phyloP scores from a whole-genome alignment of 208 protist genomes.

The Wallacemonas sp. region DNA sequence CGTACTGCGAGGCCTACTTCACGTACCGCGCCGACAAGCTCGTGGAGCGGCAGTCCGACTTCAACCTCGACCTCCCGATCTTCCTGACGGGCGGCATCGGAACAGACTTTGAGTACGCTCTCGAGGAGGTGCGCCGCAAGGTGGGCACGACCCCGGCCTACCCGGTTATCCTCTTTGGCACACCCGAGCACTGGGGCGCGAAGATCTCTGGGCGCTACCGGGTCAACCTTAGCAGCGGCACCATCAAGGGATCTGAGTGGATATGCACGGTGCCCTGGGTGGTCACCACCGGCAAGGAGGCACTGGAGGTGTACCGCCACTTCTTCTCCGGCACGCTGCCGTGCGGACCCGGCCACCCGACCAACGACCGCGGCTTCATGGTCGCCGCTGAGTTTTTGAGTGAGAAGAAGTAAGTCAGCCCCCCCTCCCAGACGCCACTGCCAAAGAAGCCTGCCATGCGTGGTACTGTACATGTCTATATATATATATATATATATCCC shows the following conservation, averaged over 20 bases:
- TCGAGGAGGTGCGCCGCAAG: constrained; percentile 94
- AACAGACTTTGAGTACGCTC: constrained; percentile 94
- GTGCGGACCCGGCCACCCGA: constrained; percentile 62
- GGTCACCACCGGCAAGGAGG: constrained; percentile 79
- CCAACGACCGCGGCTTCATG: constrained; percentile 87
- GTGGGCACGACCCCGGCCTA: constrained; percentile 82
- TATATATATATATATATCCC: no score
- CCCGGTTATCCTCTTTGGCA: constrained; percentile 90
- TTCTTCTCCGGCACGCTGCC: constrained; percentile 85
- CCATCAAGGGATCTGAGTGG: constrained; percentile 93
- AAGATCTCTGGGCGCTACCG: constrained; percentile 85
- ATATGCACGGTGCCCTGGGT: constrained; percentile 91
- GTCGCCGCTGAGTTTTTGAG: constrained; percentile 73
- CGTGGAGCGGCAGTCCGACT: constrained; percentile 93
- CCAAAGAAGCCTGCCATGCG: background rate
- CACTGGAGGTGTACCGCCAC: constrained; percentile 82
- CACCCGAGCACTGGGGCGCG: constrained; percentile 63
- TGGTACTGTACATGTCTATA: no score
- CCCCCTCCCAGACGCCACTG: background rate
- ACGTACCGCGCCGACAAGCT: constrained; percentile 92
- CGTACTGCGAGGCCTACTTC: constrained; percentile 91
- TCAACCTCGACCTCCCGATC: constrained; percentile 94
- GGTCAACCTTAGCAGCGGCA: constrained; percentile 76
- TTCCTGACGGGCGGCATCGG: constrained; percentile 92
- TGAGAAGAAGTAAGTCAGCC: constrained; percentile 19